Conservation (phyloP, 2,329 filamentous ascomycete species). For the Fusarium stilboides region DNA sequence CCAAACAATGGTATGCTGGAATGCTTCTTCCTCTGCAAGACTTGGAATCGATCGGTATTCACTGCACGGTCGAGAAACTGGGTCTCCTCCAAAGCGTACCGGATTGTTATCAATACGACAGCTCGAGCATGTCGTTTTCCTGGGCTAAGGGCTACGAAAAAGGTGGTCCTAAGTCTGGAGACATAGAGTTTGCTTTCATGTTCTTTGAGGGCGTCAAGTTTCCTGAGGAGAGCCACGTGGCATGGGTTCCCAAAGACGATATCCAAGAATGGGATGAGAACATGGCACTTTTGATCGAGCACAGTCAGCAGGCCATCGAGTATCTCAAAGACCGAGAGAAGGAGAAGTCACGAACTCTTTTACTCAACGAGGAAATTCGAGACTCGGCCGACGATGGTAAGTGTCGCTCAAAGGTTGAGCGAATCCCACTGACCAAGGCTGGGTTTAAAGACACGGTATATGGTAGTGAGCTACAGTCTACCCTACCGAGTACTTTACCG, state of each 20-base stretch:
- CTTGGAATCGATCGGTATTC: slow-evolving; percentile 11
- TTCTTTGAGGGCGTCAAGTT: slow-evolving; percentile 41
- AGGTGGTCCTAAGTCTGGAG: neutral
- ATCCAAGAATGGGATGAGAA: slow-evolving; percentile 8
- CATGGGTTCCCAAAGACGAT: slow-evolving; percentile 30
- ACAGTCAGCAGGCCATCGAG: slow-evolving; percentile 14
- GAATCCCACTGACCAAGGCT: neutral
- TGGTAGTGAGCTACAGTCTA: neutral
- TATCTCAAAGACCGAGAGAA: neutral
- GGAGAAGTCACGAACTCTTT: neutral
- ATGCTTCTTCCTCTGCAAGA: slow-evolving; percentile 28
- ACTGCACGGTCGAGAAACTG: slow-evolving; percentile 14
- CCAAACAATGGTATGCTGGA: slow-evolving; percentile 25
- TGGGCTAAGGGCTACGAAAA: slow-evolving; percentile 34
- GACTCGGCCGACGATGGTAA: slow-evolving; percentile 10
- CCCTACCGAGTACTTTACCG: neutral
- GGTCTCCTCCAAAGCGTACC: slow-evolving; percentile 25
- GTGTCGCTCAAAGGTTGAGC: neutral
- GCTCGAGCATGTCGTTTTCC: slow-evolving; percentile 3
- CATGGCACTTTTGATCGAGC: neutral
- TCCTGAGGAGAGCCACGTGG: slow-evolving; percentile 21
- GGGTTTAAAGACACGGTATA: neutral
- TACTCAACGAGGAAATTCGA: neutral
- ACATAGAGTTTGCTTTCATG: slow-evolving; percentile 37
- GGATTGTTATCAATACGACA: slow-evolving; percentile 33